A percentile compares a stretch with the other conserved stretches of the same genome.
Evolutionary conservation across 2,329 filamentous ascomycete genomes (phyloP).

Genomic region (Tympanopsis confertula): DNA sequence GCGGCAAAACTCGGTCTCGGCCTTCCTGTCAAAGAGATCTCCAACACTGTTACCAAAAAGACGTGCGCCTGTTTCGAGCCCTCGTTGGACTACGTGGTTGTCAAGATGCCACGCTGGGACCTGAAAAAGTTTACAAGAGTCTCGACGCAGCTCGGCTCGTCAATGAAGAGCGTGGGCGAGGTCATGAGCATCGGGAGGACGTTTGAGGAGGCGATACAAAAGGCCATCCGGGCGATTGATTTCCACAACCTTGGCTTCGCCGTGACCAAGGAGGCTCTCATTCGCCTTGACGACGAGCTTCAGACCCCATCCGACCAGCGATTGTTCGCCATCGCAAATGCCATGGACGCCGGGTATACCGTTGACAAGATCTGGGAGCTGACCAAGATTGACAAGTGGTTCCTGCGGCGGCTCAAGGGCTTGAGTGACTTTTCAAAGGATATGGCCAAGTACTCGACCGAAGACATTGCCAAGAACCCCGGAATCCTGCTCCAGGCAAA

Average conservation of each 20-base stretch:
- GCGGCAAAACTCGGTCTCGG: constrained; percentile 96
- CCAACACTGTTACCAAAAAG: constrained; percentile 95
- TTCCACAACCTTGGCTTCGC: constrained; percentile 86
- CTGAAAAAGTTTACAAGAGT: constrained; percentile 98
- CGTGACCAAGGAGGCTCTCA: constrained; percentile 87
- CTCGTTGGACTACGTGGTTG: constrained; percentile 92
- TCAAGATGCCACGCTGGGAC: constrained; percentile 98
- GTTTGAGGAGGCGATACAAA: constrained; percentile 98
- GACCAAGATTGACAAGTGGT: constrained; percentile 99
- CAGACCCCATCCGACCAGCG: constrained; percentile 89
- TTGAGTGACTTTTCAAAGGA: constrained; percentile 83
- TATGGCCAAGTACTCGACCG: constrained; percentile 56
- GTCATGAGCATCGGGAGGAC: constrained; percentile 98
- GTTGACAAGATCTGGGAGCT: constrained; percentile 86
- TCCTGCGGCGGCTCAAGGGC: constrained; percentile 95
- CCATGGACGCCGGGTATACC: constrained; percentile 94
- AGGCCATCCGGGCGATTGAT: constrained; percentile 94
- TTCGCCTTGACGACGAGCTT: constrained; percentile 79
- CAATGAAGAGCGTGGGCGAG: constrained; percentile 98
- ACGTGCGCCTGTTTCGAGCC: constrained; percentile 99
- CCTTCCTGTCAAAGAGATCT: constrained; percentile 86
- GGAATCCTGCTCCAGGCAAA: constrained; percentile 84
- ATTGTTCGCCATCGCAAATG: constrained; percentile 94
- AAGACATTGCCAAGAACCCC: constrained; percentile 71
- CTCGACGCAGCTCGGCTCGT: constrained; percentile 89